A percentile compares a stretch with the other conserved stretches of the same genome.
Evolutionary conservation across 805 yeast species (phyloP).

Genomic region (Pichia ethanolica): DNA sequence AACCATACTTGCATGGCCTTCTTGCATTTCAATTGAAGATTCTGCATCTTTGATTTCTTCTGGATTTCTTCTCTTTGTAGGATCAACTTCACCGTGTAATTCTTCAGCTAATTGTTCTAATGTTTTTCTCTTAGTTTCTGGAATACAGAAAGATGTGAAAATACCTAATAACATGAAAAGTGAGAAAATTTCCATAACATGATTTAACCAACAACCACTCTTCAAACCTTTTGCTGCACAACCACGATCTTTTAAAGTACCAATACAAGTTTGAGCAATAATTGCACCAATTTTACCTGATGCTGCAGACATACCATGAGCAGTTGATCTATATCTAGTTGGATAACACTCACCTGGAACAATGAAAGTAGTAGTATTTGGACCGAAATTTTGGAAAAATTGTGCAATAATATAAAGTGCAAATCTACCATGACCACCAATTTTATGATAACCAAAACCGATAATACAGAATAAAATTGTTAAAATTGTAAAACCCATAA

Average conservation of each 20-base stretch:
- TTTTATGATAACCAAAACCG: constrained; percentile 75
- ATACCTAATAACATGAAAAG: constrained; percentile 83
- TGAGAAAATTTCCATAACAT: constrained; percentile 91
- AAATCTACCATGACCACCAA: constrained; percentile 58
- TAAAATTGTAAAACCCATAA: constrained; percentile 64
- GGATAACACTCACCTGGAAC: constrained; percentile 92
- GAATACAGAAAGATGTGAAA: constrained; percentile 57
- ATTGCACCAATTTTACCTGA: constrained; percentile 90
- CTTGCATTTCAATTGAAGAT: constrained; percentile 1
- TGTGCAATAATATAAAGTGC: constrained; percentile 76
- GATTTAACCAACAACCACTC: constrained; percentile 74
- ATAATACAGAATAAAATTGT: constrained; percentile 68
- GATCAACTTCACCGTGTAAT: constrained; percentile 71
- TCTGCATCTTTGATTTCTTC: not conserved
- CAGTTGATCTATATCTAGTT: constrained; percentile 91
- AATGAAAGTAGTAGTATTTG: constrained; percentile 86
- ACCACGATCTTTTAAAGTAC: constrained; percentile 74
- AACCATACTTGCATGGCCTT: not conserved
- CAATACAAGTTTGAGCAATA: constrained; percentile 80
- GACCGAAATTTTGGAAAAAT: constrained; percentile 89
- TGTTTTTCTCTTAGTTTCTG: constrained; percentile 89
- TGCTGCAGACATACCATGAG: constrained; percentile 93
- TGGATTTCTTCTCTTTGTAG: constrained; percentile 13
- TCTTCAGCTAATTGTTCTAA: constrained; percentile 77
- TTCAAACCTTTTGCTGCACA: constrained; percentile 50